A percentile compares a stretch with the other conserved stretches of the same genome.
Evolutionary conservation across 140 eudicot genomes (phyloP).

Genomic region (Anethum foeniculum): DNA sequence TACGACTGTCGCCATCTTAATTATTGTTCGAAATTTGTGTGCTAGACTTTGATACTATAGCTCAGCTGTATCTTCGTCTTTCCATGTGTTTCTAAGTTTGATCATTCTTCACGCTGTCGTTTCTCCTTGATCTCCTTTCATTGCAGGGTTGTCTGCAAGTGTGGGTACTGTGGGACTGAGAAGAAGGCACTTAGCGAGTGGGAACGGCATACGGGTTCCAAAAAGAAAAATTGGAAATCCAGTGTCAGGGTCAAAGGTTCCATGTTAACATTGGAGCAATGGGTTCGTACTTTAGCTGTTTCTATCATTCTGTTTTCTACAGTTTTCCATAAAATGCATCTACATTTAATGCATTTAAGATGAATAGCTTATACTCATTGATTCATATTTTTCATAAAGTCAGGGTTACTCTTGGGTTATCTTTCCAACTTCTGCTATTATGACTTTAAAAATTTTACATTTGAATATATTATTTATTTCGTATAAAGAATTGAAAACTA

Average conservation of each 20-base stretch:
- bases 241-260: slow-evolving; percentile 81
- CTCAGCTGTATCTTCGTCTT: background rate
- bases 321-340: background rate
- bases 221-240: slow-evolving; percentile 77
- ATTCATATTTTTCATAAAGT: background rate
- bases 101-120: background rate
- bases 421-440: background rate
- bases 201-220: slow-evolving; percentile 94
- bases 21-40: background rate
- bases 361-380: background rate
- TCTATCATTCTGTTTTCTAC: background rate
- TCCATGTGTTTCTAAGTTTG: background rate
- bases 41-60: background rate
- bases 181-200: slow-evolving; percentile 87
- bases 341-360: background rate
- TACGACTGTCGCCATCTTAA: background rate
- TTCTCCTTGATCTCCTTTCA: background rate
- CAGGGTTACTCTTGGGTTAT: background rate
- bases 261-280: slow-evolving; percentile 75
- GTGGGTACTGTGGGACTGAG: slow-evolving; percentile 80
- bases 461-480: background rate
- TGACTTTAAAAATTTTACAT: background rate
- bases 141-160: slow-evolving; percentile 88
- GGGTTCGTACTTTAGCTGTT: slow-evolving; percentile 51
- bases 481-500: background rate